phyloP scores from a whole-genome alignment of 2,329 filamentous ascomycete species.

The Fusarium brachygibbosum region DNA sequence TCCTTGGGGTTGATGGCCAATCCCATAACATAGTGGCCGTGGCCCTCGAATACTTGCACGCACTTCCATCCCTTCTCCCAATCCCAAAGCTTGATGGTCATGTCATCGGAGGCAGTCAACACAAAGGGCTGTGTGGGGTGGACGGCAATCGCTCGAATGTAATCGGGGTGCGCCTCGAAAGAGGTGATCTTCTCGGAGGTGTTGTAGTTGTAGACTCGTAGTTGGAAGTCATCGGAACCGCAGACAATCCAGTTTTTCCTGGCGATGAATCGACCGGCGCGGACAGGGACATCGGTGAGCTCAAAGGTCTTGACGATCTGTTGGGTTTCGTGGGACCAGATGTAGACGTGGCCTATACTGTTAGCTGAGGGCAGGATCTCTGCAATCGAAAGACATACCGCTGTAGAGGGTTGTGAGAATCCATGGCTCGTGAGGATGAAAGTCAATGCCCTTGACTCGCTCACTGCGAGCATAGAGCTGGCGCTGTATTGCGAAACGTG shows the following conservation, averaged over 20 bases:
- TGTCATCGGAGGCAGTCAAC: slow-evolving; percentile 95
- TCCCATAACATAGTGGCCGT: slow-evolving; percentile 97
- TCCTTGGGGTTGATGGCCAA: slow-evolving; percentile 98
- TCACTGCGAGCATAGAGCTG: slow-evolving; percentile 81
- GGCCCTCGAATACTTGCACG: slow-evolving; percentile 95
- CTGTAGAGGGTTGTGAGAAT: slow-evolving; percentile 96
- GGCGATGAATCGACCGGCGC: slow-evolving; percentile 95
- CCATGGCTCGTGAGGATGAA: slow-evolving; percentile 97
- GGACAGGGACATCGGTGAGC: slow-evolving; percentile 96
- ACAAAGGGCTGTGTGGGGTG: slow-evolving; percentile 97
- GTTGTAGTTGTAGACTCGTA: slow-evolving; percentile 98
- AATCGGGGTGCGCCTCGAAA: slow-evolving; percentile 98
- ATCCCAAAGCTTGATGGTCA: slow-evolving; percentile 99
- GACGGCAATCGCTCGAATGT: slow-evolving; percentile 95
- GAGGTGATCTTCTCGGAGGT: slow-evolving; percentile 98
- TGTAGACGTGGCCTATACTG: slow-evolving; percentile 88
- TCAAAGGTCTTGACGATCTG: slow-evolving; percentile 99
- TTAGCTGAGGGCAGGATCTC: slow-evolving; percentile 12
- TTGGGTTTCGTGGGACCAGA: slow-evolving; percentile 98
- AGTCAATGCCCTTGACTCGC: slow-evolving; percentile 97
- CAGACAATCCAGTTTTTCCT: slow-evolving; percentile 99
- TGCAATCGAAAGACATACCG: slow-evolving; percentile 67
- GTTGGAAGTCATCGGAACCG: slow-evolving; percentile 91
- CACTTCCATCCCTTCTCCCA: slow-evolving; percentile 99
- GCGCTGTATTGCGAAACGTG: slow-evolving; percentile 54